Percentiles rank a stretch among this genome's conserved stretches.
Evolutionary conservation across 169 alveolate species (phyloP).

Genomic region (Cryptosporidium ubiquitum): DNA sequence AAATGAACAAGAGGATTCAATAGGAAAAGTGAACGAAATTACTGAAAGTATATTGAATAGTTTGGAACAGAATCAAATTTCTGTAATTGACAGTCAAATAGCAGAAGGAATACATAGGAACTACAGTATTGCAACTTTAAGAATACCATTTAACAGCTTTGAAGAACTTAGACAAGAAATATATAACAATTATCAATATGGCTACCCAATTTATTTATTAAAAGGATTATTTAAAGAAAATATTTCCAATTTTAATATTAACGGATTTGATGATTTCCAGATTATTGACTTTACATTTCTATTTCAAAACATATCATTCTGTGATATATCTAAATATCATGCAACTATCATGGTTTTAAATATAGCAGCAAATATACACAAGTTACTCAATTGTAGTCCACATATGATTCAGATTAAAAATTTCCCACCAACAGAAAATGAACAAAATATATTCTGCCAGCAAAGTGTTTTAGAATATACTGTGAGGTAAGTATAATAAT

Average conservation of each 20-base stretch:
- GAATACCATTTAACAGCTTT: constrained; percentile 25
- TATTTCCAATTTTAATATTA: constrained; percentile 11
- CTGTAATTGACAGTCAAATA: neutral
- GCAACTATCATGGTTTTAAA: constrained; percentile 60
- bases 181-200: constrained; percentile 4
- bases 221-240: constrained; percentile 53
- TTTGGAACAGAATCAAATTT: neutral
- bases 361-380: constrained; percentile 57
- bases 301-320: constrained; percentile 62
- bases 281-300: constrained; percentile 34
- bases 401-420: constrained; percentile 43
- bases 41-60: neutral
- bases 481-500: constrained; percentile 39
- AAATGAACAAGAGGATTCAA: neutral
- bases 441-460: constrained; percentile 26
- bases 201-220: constrained; percentile 7
- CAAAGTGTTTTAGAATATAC: constrained; percentile 11
- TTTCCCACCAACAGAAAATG: constrained; percentile 60
- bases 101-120: constrained; percentile 8
- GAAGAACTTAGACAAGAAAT: constrained; percentile 10
- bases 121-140: constrained; percentile 17
- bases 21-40: neutral
- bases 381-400: constrained; percentile 56
- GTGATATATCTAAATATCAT: constrained; percentile 60
- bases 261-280: constrained; percentile 50